A percentile compares a stretch with the other conserved stretches of the same genome.
These are phyloP conservation scores for Neckera pumila DNA, from an alignment of 225 moss, liverwort and hornwort species.

Conservation along the genomic window DNA sequence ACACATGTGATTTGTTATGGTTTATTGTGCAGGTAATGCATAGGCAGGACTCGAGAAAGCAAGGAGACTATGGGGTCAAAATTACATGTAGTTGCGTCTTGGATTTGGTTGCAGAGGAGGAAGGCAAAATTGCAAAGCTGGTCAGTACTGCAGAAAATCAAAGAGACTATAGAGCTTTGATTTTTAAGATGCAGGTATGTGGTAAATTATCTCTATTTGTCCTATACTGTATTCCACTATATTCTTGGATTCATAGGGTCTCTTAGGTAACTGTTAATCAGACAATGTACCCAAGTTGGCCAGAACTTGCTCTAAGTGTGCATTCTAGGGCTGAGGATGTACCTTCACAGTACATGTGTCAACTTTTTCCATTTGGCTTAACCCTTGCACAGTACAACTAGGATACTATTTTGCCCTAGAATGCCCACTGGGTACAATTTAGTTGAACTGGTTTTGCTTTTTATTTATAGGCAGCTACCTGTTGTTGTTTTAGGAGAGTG, in stretches of 20 bases:
- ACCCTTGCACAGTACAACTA: not conserved
- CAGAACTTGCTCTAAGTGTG: not conserved
- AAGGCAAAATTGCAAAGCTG: not conserved
- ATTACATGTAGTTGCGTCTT: not conserved
- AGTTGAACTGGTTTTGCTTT: not conserved
- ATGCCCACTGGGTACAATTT: not conserved
- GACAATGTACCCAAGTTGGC: not conserved
- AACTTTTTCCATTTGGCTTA: not conserved
- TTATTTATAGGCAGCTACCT: not conserved
- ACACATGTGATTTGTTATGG: not conserved
- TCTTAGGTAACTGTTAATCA: not conserved
- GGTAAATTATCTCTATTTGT: not conserved
- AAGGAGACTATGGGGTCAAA: not conserved
- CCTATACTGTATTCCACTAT: not conserved
- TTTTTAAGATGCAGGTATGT: not conserved
- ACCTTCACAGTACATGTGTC: not conserved
- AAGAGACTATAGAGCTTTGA: not conserved
- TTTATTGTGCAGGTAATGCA: not conserved
- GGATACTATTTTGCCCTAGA: not conserved
- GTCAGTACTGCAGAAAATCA: not conserved
- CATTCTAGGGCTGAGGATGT: not conserved
- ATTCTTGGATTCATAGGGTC: not conserved
- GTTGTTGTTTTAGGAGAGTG: not conserved
- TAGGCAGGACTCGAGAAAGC: not conserved
- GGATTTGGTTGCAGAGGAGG: not conserved